Conservation (phyloP, 768 basidiomycete genomes). For the Boletus pseudo-olivaceus region DNA sequence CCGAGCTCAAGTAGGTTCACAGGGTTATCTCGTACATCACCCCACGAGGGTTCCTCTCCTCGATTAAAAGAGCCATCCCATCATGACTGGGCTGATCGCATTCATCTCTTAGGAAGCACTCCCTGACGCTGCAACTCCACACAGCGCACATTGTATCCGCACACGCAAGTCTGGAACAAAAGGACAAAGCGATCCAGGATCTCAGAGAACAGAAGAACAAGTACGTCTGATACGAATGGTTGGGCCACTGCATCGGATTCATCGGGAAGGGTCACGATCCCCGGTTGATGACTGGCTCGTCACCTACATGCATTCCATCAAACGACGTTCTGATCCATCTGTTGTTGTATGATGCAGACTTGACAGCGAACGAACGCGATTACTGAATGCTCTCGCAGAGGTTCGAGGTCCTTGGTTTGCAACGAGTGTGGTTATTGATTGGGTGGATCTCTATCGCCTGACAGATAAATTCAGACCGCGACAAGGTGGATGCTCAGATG, state of each 20-base stretch:
- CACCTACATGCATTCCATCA: background rate
- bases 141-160: slow-evolving; percentile 86
- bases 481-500: slow-evolving; percentile 45
- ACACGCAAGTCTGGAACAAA: slow-evolving; percentile 74
- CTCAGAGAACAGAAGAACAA: slow-evolving; percentile 82
- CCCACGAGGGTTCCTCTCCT: background rate
- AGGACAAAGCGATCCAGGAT: slow-evolving; percentile 75
- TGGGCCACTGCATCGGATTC: background rate
- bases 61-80: background rate
- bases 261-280: background rate
- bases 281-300: background rate
- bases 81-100: slow-evolving; percentile 10
- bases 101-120: slow-evolving; percentile 61
- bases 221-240: slow-evolving; percentile 39
- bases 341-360: slow-evolving; percentile 41
- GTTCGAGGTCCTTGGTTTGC: slow-evolving; percentile 36
- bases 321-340: slow-evolving; percentile 14
- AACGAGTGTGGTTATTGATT: slow-evolving; percentile 9
- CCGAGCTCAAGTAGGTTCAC: slow-evolving; percentile 75
- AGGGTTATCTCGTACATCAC: background rate
- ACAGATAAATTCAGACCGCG: slow-evolving; percentile 79
- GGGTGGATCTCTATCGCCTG: background rate
- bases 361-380: slow-evolving; percentile 69
- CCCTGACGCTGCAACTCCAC: slow-evolving; percentile 77
- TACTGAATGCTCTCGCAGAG: slow-evolving; percentile 67